Base-by-base conservation (phyloP, 1,139 yeast genomes). In the Candida pseudoviswanathii region DNA sequence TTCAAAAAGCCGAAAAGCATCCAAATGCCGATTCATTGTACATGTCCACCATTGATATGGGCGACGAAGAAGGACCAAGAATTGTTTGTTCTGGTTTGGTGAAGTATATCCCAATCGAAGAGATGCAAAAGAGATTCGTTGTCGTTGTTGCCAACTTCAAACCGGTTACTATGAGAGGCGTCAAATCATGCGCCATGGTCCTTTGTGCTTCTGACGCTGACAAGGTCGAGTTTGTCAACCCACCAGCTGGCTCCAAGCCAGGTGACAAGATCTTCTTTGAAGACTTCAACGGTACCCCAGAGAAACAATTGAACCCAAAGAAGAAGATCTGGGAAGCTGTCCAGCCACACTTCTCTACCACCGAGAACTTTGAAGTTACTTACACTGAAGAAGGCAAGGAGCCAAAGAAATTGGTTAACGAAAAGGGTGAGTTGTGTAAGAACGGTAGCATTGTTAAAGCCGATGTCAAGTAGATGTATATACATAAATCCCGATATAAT, bases 261-360 rank as follows among this genome's bases (percentile, higher is more conserved):
- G 99, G 99, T 72, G 99, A 95, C 72, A 91, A 91, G 78, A 81
- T 94, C 57, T 91, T 89, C 81, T 94, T 95, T 64, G 97, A 91
- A 73, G 95, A 89, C 52, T 91, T 77, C 68, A 86, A 90, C 62
- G 89, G 89, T 56, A 82, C 81, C 50, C 99, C 99, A 57, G 96
- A 91, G 71, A 83, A 90, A 66, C 95, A 86, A 66, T 80, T 95
- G 71, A 92, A 94, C 75, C 99, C 99, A 61, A 95, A 95, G 85
- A 95, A 94, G 88, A 95, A 95, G 82, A 79, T 94, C 56, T 95
- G 96, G 94, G 99, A 95, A 79, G 80, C 92, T 47, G 78, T 89
- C 57, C 99, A 95, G 77, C 98, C 97, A 46, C 78, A 80, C 52
- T 92, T 94, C 79, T 75, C 94, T 51, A 92, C 98, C 42, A 84